Evolutionary conservation across 129 eudicot genomes (phyloP), one percentile per base, ranked within the genome.

Genomic region (Deinandra increscens): DNA sequence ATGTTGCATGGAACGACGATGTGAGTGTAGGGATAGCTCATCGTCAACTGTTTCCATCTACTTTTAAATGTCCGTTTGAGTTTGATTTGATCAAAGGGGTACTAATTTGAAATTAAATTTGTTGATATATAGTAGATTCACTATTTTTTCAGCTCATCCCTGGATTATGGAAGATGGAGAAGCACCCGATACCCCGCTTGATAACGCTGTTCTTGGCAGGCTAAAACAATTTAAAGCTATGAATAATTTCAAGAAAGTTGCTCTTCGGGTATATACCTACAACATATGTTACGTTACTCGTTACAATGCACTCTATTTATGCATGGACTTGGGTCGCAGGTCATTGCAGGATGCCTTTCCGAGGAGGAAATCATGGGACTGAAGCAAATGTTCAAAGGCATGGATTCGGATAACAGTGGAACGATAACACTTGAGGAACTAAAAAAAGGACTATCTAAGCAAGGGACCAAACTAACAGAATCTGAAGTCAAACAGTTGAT

Each of bases 111-210:
- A n/a, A 48, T 63, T 6, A 48, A 6, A 37, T 17, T 7, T 20
- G 8, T 3, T 26, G 22, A 14, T 18, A 19, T 12, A 2, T 5
- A 18, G 17, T 4, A 29, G 14, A 44, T 39, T 48, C 41, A 37
- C 33, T 22, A 26, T 23, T 46, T 54, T 9, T 66, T 44, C 54
- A 90, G 97, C 78, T 83, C 97, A 90, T 83, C 91, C 97, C 51
- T 90, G 97, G 97, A 87, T 90, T 59, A 77, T 76, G 83, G 91
- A 90, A 82, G 97, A 90, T 60, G 97, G 97, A 65, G 91, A 87
- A 67, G 97, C 97, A 74, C 97, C 97, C 0, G 97, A 90, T 69
- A 83, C 79, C 13, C 93, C 93, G 12, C 95, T 90, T 85, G 95
- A 83, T 82, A 87, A 85, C 48, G 97, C 87, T 71, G 97, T 90